Percentiles rank a stretch among this genome's conserved stretches.
Conservation (phyloP, 2,329 filamentous ascomycete genomes). For the Bipolaris cookei region DNA sequence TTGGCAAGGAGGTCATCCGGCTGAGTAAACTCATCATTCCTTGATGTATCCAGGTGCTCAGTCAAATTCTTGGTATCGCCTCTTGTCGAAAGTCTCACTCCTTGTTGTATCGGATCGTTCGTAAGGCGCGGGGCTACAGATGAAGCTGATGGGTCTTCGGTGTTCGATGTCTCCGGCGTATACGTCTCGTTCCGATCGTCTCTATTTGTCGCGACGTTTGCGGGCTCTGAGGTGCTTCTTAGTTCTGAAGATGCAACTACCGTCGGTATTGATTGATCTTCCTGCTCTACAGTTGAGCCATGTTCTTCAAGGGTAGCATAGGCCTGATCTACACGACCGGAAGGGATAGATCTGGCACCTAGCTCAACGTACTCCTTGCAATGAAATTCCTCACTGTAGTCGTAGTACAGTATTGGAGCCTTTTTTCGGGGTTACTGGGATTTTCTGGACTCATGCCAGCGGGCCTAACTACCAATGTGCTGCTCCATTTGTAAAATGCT, state of each 20-base stretch:
- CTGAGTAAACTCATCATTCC: constrained; percentile 2
- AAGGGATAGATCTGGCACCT: constrained; percentile 32
- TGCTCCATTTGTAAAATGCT: constrained; percentile 31
- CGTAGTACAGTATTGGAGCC: constrained; percentile 41
- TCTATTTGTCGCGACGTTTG: background rate
- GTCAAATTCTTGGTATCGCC: constrained; percentile 28
- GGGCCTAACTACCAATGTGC: constrained; percentile 36
- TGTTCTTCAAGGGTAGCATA: constrained; percentile 9
- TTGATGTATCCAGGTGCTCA: background rate
- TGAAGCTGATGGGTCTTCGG: constrained; percentile 41
- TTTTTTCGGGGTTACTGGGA: constrained; percentile 32
- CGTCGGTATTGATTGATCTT: constrained; percentile 11
- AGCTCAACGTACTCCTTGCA: constrained; percentile 20
- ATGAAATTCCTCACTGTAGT: constrained; percentile 50
- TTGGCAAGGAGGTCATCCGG: constrained; percentile 2
- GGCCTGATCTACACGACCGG: constrained; percentile 52
- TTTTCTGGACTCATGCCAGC: constrained; percentile 27
- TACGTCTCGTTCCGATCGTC: background rate
- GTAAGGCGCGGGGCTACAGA: constrained; percentile 44
- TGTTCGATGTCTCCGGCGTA: background rate
- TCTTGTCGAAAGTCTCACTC: constrained; percentile 36
- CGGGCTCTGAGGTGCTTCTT: constrained; percentile 1
- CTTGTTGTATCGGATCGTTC: constrained; percentile 39
- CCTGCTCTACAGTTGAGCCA: constrained; percentile 9
- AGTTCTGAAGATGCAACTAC: constrained; percentile 14